Evolutionary conservation across 805 yeast species (phyloP).

Genomic region (Diddensiella caesifluorescens): DNA sequence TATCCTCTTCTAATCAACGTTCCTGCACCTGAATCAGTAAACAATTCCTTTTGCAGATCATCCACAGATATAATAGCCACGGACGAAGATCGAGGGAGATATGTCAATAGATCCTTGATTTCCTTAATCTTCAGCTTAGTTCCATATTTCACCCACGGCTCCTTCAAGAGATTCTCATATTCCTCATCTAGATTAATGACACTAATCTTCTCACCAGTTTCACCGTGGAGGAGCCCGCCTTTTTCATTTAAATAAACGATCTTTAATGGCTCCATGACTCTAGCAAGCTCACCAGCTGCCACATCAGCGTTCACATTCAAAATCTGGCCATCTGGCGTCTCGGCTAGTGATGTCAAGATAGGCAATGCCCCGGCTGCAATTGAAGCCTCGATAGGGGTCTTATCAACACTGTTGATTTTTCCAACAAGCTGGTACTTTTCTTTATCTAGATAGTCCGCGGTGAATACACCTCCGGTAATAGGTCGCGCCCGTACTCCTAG

Average conservation of each 20-base stretch:
- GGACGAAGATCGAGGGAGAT: constrained; percentile 92
- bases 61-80: constrained; percentile 95
- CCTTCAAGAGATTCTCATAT: constrained; percentile 82
- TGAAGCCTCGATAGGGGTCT: constrained; percentile 86
- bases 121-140: constrained; percentile 95
- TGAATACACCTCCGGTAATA: constrained; percentile 94
- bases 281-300: constrained; percentile 96
- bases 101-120: constrained; percentile 88
- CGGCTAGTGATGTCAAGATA: constrained; percentile 92
- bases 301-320: constrained; percentile 97
- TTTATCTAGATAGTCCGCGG: constrained; percentile 86
- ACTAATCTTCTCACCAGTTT: constrained; percentile 82
- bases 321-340: constrained; percentile 94
- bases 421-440: constrained; percentile 93
- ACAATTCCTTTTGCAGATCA: constrained; percentile 93
- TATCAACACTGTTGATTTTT: constrained; percentile 77
- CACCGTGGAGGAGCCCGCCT: constrained; percentile 94
- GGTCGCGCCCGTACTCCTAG: constrained; percentile 99
- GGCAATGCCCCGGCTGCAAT: constrained; percentile 96
- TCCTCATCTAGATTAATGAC: constrained; percentile 94
- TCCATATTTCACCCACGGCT: constrained; percentile 98
- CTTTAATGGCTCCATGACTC: constrained; percentile 94
- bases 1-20: constrained; percentile 97
- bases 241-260: constrained; percentile 95
- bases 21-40: constrained; percentile 99